Evolutionary conservation across 1,139 yeast species (phyloP).

Genomic region (Suhomyces terraborum): DNA sequence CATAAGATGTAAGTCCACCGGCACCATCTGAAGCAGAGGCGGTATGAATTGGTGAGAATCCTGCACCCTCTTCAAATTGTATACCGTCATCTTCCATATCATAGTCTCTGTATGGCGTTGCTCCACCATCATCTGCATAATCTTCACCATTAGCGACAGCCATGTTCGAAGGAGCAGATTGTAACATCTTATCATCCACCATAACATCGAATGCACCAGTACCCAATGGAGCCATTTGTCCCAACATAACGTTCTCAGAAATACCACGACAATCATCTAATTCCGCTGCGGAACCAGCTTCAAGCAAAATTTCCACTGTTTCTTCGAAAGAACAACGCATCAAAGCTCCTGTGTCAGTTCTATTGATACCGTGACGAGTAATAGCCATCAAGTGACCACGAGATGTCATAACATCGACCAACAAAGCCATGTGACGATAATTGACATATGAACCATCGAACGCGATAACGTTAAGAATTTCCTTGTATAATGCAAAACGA

Average conservation of each 20-base stretch:
- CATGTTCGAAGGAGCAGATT: constrained; percentile 59
- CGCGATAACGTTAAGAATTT: constrained; percentile 94
- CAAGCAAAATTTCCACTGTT: constrained; percentile 94
- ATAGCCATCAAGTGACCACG: constrained; percentile 98
- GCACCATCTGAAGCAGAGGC: constrained; percentile 78
- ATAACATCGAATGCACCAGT: constrained; percentile 97
- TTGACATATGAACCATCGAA: constrained; percentile 99
- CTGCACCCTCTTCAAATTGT: constrained; percentile 79
- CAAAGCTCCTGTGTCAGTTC: constrained; percentile 97
- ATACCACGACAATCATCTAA: constrained; percentile 98
- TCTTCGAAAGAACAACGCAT: constrained; percentile 99
- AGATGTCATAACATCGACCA: constrained; percentile 98
- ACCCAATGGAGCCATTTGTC: constrained; percentile 98
- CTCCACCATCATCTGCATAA: constrained; percentile 72
- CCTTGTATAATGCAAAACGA: constrained; percentile 88
- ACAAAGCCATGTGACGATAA: constrained; percentile 95
- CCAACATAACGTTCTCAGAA: constrained; percentile 95
- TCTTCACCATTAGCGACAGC: constrained; percentile 36
- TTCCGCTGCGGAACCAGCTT: constrained; percentile 98
- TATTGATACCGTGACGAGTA: constrained; percentile 98
- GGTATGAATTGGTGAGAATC: constrained; percentile 92
- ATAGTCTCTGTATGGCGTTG: constrained; percentile 87
- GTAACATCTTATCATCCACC: constrained; percentile 88
- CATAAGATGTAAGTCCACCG: constrained; percentile 93
- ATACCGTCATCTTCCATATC: constrained; percentile 77